Evolutionary conservation across 2,329 filamentous ascomycete species (phyloP), one percentile per base, ranked within the genome.

Genomic region (Aspergillus japonicus): DNA sequence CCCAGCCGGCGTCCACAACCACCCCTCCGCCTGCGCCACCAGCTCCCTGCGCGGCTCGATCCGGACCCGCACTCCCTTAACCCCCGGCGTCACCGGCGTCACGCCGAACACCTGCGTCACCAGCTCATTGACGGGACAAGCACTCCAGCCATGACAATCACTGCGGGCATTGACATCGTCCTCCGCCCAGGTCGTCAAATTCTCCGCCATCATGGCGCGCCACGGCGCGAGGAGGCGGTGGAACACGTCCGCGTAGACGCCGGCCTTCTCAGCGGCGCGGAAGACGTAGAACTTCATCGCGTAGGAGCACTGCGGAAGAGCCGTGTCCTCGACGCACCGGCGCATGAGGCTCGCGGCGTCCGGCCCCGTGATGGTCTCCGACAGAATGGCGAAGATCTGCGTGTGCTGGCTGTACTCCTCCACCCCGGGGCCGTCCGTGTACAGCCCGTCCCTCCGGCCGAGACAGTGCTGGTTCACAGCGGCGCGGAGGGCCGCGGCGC

Each of bases 81-180:
- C 54, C 35, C 59, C 59, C 5, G 56, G 23, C 31, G 11, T 4
- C 31, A 33, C 31, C 31, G 59, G 52, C 48, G 39, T 50, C 5
- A 61, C 11, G 23, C 59, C 59, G 4, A 58, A 33, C 1, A 61
- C 47, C 57, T 59, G 50, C 2, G 48, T 54, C 5, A 61, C 59
- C n/a, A 52, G 26, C 47, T 62, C 60, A 39, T 62, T 33, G 39
- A 62, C 42, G 4, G 60, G 60, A 35, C 51, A 51, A 3, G 52
- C 53, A 23, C 60, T 62, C 60, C 60, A 62, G 2, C 56, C 60
- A 31, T 62, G 60, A 21, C 60, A 62, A 23, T 62, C 60, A 16
- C 60, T 59, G 29, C 60, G 42, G 44, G 56, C 56, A 39, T 62
- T 47, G 44, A 57, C 14, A n/a, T 48, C 26, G 42, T 54, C 47